Evolutionary conservation across 164 flowering plant species (phyloP).

Genomic region (Protea cynaroides): DNA sequence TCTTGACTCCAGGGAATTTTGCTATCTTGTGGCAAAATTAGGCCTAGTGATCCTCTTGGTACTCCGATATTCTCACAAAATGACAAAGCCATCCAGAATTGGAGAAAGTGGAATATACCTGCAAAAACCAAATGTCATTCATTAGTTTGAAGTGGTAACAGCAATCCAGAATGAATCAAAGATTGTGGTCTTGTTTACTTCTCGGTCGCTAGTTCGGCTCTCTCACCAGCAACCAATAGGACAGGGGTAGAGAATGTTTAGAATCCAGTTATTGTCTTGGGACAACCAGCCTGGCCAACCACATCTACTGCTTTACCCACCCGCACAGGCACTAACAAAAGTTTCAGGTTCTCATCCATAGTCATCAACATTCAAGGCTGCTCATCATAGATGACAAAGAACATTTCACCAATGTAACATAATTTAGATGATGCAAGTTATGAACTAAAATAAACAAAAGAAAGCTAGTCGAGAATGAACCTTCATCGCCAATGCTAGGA

Average conservation of each 20-base stretch:
- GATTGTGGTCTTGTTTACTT: slow-evolving; percentile 36
- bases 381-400: not conserved
- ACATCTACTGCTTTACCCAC: slow-evolving; percentile 99
- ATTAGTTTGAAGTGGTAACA: not conserved
- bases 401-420: not conserved
- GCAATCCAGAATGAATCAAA: not conserved
- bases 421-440: not conserved
- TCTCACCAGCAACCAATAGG: slow-evolving; percentile 90
- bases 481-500: slow-evolving; percentile 91
- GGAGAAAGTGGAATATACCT: slow-evolving; percentile 84
- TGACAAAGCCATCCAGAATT: slow-evolving; percentile 92
- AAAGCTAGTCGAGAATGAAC: slow-evolving; percentile 24
- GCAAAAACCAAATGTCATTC: slow-evolving; percentile 16
- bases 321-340: slow-evolving; percentile 86
- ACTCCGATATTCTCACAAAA: slow-evolving; percentile 87
- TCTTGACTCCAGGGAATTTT: not conserved
- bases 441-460: not conserved
- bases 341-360: slow-evolving; percentile 83
- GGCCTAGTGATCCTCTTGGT: slow-evolving; percentile 46
- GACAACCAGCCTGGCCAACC: slow-evolving; percentile 97
- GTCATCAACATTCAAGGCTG: slow-evolving; percentile 97
- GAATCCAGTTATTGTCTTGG: slow-evolving; percentile 95
- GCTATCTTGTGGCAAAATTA: not conserved
- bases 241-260: slow-evolving; percentile 98
- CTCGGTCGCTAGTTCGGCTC: slow-evolving; percentile 94